A percentile compares a stretch with the other conserved stretches of the same genome.
Evolutionary conservation across 768 basidiomycete genomes (phyloP).

Genomic region (Serendipita sp.): DNA sequence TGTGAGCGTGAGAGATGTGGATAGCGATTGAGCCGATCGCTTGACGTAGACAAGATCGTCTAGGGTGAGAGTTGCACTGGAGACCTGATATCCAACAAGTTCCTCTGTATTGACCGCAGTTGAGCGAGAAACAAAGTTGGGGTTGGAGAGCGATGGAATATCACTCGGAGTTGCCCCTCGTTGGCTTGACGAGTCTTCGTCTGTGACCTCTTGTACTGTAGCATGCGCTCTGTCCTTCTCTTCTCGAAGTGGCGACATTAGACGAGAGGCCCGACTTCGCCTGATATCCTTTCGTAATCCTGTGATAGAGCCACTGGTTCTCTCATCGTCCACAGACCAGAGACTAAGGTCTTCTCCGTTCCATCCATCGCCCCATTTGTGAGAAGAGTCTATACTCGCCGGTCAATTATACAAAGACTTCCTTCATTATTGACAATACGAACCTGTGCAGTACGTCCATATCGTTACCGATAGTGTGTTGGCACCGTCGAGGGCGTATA

Average conservation of each 20-base stretch:
- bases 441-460: conserved; percentile 63
- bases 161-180: not conserved
- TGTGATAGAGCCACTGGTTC: conserved; percentile 10
- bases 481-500: conserved; percentile 59
- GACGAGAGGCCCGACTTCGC: not conserved
- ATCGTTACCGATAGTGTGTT: conserved; percentile 66
- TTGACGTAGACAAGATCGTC: not conserved
- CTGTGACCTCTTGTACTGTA: not conserved
- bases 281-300: not conserved
- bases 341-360: conserved; percentile 89
- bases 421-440: not conserved
- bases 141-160: not conserved
- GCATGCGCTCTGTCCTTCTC: not conserved
- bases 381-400: conserved; percentile 36
- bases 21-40: not conserved
- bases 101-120: not conserved
- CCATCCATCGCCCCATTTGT: conserved; percentile 92
- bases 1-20: not conserved
- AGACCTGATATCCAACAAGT: not conserved
- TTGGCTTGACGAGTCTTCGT: not conserved
- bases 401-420: not conserved
- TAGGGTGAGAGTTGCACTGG: not conserved
- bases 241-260: not conserved
- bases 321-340: conserved; percentile 64
- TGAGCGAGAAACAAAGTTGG: no score